phyloP scores from a whole-genome alignment of 2,329 filamentous ascomycete species.

The Tolypocladium pustulatum region DNA sequence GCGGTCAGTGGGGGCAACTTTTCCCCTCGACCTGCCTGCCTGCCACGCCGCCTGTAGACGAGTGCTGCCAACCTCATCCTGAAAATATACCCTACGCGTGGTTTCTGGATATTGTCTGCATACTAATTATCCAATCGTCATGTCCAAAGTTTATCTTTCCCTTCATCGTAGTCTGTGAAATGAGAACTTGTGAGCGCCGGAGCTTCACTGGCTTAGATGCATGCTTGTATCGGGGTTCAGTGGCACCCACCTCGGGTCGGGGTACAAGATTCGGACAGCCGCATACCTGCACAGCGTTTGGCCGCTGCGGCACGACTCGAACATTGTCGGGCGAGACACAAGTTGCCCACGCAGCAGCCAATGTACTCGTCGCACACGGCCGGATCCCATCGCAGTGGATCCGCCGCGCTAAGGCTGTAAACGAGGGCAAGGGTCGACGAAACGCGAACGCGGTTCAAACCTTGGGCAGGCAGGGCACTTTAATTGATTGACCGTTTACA shows the following conservation, averaged over 20 bases:
- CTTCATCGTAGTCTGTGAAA: no score
- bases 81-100: no score
- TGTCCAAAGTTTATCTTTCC: no score
- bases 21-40: neutral
- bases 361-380: neutral
- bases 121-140: no score
- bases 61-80: no score
- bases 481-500: constrained; percentile 1
- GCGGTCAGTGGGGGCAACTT: neutral
- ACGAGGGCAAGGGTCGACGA: constrained; percentile 4
- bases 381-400: neutral
- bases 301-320: no score
- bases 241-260: no score
- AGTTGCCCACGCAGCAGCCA: neutral
- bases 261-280: neutral
- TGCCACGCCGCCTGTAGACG: no score
- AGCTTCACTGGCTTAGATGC: neutral
- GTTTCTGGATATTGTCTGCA: no score
- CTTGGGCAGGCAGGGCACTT: constrained; percentile 12
- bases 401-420: neutral
- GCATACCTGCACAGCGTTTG: neutral
- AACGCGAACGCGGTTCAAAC: constrained; percentile 22
- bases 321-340: neutral
- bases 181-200: no score
- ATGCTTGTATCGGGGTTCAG: neutral